Base-by-base conservation (phyloP, 352 stramenopile genomes). In the Pythium phragmiticola region DNA sequence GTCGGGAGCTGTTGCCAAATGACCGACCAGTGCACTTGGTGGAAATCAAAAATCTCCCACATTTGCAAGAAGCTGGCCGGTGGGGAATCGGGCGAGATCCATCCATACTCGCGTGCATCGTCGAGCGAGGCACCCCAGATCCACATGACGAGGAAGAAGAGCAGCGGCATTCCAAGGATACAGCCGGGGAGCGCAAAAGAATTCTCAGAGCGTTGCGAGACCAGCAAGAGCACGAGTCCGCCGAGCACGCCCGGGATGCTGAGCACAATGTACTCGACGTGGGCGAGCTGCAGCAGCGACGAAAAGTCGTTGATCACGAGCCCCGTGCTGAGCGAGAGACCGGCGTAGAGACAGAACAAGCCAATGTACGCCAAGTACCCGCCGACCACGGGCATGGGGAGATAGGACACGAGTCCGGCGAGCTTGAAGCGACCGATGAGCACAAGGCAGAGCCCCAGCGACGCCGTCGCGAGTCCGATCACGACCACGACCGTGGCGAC, bases 281-380 rank as follows among this genome's bases (percentile, higher is more conserved):
- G 61, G 16, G 70, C 74, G 13, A 98, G 69, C 59, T 91, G 74
- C 51, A 77, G 58, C 68, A 94, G 90, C 66, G 92, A 94, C 21
- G 69, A 67, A 39, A 96, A 84, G 45, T 90, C 84, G 65, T 96
- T 96, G 73, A 98, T 95, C 45, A 90, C 77, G 37, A 90, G 78
- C 0, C 81, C 88, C n/a, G 96, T 98, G 73, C 89, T 96, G 13
- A 98, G 67, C 30, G 89, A 94, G 34, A 98, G 75, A 0, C 94
- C 95, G 0, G 94, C 95, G 66, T 97, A 92, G 21, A 98, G 49
- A 74, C 92, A 98, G 67, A 99, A 99, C 42, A 98, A 94, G 6
- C 97, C 97, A 65, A 99, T 98, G 73, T 96, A 98, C 7, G 96
- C 97, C 42, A 99, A 74, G 78, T 99, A 99, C 30, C 97, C 97